phyloP scores from a whole-genome alignment of 192 early-diverging fungal genomes.

The Martensiomyces pterosporus region DNA sequence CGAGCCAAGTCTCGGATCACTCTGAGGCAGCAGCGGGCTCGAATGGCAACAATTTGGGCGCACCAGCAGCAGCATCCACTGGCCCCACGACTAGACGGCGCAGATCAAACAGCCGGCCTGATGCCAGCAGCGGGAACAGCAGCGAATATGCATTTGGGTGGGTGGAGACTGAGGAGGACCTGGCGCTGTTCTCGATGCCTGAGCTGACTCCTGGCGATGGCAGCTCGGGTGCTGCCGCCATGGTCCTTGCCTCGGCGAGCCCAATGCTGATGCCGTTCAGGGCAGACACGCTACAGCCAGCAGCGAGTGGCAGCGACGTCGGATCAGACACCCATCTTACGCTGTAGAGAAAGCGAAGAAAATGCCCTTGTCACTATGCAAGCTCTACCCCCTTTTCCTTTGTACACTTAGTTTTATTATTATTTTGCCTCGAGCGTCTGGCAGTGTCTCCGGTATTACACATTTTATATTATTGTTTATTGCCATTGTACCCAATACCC shows the following conservation, averaged over 20 bases:
- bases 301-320: neutral
- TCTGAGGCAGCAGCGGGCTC: slow-evolving; percentile 1
- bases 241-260: slow-evolving; percentile 39
- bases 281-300: too few relatives aligned
- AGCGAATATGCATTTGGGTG: slow-evolving; percentile 42
- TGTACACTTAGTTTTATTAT: too few relatives aligned
- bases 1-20: slow-evolving; percentile 7
- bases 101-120: neutral
- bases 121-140: slow-evolving; percentile 5
- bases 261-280: slow-evolving; percentile 38
- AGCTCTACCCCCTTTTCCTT: too few relatives aligned
- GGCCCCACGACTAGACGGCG: neutral
- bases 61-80: neutral
- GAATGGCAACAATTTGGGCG: neutral
- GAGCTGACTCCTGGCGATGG: slow-evolving; percentile 11
- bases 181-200: slow-evolving; percentile 43
- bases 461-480: neutral
- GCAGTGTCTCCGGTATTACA: too few relatives aligned
- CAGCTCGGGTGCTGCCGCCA: slow-evolving; percentile 11
- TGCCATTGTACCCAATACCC: too few relatives aligned
- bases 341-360: neutral
- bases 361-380: too few relatives aligned
- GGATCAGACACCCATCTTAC: slow-evolving; percentile 5
- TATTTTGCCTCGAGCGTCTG: too few relatives aligned
- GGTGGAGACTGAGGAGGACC: slow-evolving; percentile 46